A percentile compares a stretch with the other conserved stretches of the same genome.
These are phyloP conservation scores for Backusella westeae DNA, from an alignment of 192 early-diverging fungal species.

Conservation along the genomic window DNA sequence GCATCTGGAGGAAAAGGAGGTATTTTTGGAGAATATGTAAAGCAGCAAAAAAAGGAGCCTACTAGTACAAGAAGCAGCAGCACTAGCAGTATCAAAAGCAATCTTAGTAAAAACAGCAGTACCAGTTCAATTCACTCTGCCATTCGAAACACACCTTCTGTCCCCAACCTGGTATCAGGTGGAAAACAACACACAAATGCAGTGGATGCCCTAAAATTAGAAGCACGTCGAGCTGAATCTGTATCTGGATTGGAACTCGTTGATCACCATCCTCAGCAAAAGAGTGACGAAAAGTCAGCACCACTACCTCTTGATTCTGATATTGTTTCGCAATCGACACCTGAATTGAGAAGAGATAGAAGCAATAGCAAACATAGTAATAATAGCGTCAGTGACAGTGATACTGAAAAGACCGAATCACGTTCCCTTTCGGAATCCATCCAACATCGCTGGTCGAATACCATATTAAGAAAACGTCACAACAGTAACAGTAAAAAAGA, in stretches of 20 bases:
- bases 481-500: background rate
- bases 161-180: background rate
- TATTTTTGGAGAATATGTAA: slow-evolving; percentile 38
- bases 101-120: background rate
- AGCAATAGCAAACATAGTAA: background rate
- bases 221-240: slow-evolving; percentile 10
- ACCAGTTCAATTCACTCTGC: background rate
- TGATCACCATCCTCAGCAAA: background rate
- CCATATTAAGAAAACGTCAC: background rate
- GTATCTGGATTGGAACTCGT: background rate
- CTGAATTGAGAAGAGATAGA: background rate
- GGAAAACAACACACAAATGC: background rate
- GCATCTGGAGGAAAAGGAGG: slow-evolving; percentile 54
- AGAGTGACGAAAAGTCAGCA: background rate
- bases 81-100: background rate
- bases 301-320: background rate
- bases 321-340: background rate
- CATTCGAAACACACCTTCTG: background rate
- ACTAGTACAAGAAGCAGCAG: background rate
- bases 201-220: slow-evolving; percentile 12
- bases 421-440: background rate
- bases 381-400: background rate
- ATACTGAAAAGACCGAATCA: background rate
- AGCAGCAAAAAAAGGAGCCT: background rate
- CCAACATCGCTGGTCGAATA: slow-evolving; percentile 1